Percentiles rank a stretch among this genome's conserved stretches.
phyloP scores from a whole-genome alignment of 768 basidiomycete species.

The Boletus tomentosulus region DNA sequence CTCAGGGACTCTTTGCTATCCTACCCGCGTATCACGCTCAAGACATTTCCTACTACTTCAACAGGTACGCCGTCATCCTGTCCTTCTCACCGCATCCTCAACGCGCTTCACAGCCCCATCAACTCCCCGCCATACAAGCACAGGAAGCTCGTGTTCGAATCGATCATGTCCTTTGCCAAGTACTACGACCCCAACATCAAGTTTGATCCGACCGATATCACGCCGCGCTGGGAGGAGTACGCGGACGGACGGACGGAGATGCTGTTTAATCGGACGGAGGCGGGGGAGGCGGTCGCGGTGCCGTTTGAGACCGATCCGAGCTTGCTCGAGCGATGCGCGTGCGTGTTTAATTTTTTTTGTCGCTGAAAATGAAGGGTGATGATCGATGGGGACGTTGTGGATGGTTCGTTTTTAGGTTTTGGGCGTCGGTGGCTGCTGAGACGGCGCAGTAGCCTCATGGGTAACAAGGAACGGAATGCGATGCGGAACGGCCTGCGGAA shows the following conservation, averaged over 20 bases:
- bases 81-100: not conserved
- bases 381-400: too few species aligned
- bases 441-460: too few species aligned
- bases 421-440: too few species aligned
- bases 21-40: slow-evolving; percentile 30
- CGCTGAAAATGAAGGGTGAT: not conserved
- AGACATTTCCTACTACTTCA: slow-evolving; percentile 41
- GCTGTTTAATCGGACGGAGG: slow-evolving; percentile 13
- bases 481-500: too few species aligned
- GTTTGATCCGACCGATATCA: slow-evolving; percentile 15
- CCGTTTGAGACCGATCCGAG: slow-evolving; percentile 2
- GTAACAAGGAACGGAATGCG: too few species aligned
- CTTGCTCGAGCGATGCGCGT: slow-evolving; percentile 11
- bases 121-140: slow-evolving; percentile 20
- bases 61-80: slow-evolving; percentile 10
- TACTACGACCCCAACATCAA: slow-evolving; percentile 21
- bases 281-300: not conserved
- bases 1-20: slow-evolving; percentile 30
- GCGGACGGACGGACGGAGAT: slow-evolving; percentile 7
- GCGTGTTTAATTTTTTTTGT: not conserved
- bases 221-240: slow-evolving; percentile 12
- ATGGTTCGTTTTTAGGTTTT: too few species aligned
- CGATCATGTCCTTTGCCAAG: slow-evolving; percentile 23
- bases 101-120: not conserved
- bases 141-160: slow-evolving; percentile 23